These are phyloP conservation scores for Cryptosporidium viatorum DNA, from an alignment of 169 alveolate species.

Conservation along the genomic window DNA sequence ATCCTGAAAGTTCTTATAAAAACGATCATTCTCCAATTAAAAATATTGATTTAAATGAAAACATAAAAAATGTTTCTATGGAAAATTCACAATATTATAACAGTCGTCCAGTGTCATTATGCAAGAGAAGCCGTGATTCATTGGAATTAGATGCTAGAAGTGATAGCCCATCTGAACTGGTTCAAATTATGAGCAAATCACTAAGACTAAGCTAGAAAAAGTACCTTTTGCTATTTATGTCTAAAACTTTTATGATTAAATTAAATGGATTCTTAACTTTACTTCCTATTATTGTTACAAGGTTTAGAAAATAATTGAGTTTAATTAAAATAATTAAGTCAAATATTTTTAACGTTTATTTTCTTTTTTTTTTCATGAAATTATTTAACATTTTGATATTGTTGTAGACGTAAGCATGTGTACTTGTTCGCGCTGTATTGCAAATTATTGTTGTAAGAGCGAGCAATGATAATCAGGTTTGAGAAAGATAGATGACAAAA, in stretches of 20 bases:
- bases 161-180: constrained; percentile 55
- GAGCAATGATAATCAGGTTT: not conserved
- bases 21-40: not conserved
- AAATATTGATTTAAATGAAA: not conserved
- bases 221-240: not conserved
- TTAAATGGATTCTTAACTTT: not conserved
- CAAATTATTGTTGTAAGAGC: not conserved
- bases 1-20: constrained; percentile 10
- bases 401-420: constrained; percentile 15
- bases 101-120: not conserved
- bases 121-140: constrained; percentile 55
- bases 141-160: constrained; percentile 6
- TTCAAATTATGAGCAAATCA: constrained; percentile 46
- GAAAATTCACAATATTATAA: not conserved
- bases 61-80: not conserved
- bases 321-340: not conserved
- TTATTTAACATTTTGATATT: not conserved
- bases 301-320: not conserved
- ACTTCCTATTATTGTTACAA: not conserved
- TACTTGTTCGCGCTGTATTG: constrained; percentile 37
- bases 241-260: not conserved
- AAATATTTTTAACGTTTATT: not conserved
- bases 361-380: not conserved
- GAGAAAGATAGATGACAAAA: not conserved
- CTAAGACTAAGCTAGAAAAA: constrained; percentile 32